A percentile compares a stretch with the other conserved stretches of the same genome.
These are phyloP conservation scores for Flaveria ramosissima DNA, from an alignment of 129 eudicot species.

Conservation along the genomic window DNA sequence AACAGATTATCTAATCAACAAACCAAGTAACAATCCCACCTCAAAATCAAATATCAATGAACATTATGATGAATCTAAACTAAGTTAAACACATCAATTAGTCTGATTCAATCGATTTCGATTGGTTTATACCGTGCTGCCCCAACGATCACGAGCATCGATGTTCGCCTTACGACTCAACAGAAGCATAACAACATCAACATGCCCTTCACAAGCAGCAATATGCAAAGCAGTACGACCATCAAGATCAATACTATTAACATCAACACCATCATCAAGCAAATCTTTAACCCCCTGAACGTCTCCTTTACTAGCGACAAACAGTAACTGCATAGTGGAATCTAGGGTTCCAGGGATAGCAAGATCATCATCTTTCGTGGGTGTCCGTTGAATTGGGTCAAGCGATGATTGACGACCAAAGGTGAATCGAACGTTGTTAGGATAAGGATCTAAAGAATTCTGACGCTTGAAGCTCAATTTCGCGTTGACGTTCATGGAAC, in stretches of 20 bases:
- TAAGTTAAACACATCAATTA: neutral
- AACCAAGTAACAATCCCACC: constrained; percentile 3
- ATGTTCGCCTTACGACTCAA: constrained; percentile 76
- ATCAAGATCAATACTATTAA: constrained; percentile 92
- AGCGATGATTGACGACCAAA: constrained; percentile 95
- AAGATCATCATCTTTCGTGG: constrained; percentile 43
- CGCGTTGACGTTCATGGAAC: constrained; percentile 52
- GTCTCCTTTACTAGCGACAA: constrained; percentile 78
- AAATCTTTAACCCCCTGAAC: constrained; percentile 67
- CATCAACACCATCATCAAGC: constrained; percentile 89
- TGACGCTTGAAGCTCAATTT: constrained; percentile 71
- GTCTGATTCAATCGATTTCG: neutral
- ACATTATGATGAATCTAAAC: neutral
- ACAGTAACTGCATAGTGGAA: constrained; percentile 83
- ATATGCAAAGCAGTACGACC: constrained; percentile 95
- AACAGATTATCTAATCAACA: constrained; percentile 6
- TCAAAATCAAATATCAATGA: neutral
- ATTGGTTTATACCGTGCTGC: constrained; percentile 73
- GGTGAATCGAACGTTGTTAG: constrained; percentile 62
- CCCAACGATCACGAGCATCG: constrained; percentile 99
- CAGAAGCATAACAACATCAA: constrained; percentile 68
- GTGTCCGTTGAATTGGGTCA: constrained; percentile 70
- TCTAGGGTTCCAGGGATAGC: constrained; percentile 79
- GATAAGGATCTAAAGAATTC: constrained; percentile 67
- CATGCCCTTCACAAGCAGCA: constrained; percentile 94